A percentile compares a stretch with the other conserved stretches of the same genome.
Conservation (phyloP, 306 rosid species). For the Cicer arietinum region DNA sequence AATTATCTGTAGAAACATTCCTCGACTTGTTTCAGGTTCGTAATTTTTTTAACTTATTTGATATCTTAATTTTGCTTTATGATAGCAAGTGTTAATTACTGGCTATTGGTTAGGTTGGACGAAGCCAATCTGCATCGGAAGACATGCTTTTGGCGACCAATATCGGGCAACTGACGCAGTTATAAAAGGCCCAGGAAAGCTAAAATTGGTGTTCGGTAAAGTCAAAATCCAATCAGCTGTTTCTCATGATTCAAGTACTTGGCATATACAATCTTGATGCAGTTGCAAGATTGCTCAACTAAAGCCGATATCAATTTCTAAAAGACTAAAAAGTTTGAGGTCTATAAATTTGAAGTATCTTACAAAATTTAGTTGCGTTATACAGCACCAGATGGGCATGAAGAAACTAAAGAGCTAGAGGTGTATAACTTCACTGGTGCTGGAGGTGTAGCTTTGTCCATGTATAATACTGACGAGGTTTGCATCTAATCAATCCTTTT, state of each 20-base stretch:
- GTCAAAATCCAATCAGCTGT: conserved; percentile 36
- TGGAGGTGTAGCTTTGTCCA: conserved; percentile 90
- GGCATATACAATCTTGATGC: conserved; percentile 31
- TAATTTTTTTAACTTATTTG: conserved; percentile 25
- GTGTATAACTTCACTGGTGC: conserved; percentile 85
- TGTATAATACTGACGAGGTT: conserved; percentile 99
- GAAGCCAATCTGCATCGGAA: conserved; percentile 95
- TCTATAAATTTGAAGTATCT: conserved; percentile 36
- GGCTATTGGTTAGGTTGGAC: conserved; percentile 74
- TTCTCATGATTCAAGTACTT: conserved; percentile 33
- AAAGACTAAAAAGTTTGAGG: conserved; percentile 10
- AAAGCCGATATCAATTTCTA: conserved; percentile 11
- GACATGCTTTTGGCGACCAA: conserved; percentile 99
- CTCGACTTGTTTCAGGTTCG: conserved; percentile 94
- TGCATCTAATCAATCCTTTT: conserved; percentile 21
- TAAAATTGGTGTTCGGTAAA: conserved; percentile 88
- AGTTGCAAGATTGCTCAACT: conserved; percentile 26
- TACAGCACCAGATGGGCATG: conserved; percentile 75
- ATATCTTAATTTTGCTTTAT: conserved; percentile 18
- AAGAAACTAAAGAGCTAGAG: conserved; percentile 72
- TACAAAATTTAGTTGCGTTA: conserved; percentile 28
- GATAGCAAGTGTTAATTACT: conserved; percentile 33
- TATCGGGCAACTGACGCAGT: conserved; percentile 92
- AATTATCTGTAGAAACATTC: conserved; percentile 85
- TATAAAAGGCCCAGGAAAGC: conserved; percentile 82